Percentiles rank a stretch among this genome's conserved stretches.
Evolutionary conservation across 352 stramenopile genomes (phyloP).

Genomic region (Aphanomyces invadans): DNA sequence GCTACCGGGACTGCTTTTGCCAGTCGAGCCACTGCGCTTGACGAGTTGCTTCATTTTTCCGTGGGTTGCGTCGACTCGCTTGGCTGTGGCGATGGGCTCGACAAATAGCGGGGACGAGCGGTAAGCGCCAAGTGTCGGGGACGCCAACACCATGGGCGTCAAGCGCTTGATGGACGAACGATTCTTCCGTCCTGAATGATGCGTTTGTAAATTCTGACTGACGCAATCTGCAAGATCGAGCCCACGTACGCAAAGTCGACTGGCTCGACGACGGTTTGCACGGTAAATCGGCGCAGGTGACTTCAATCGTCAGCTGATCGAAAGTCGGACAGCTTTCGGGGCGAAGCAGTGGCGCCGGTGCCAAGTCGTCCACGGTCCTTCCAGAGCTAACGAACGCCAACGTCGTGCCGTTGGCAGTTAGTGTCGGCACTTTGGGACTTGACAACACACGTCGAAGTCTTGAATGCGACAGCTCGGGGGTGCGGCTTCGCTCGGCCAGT

Average conservation of each 20-base stretch:
- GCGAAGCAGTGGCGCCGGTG: not conserved
- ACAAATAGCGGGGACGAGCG: constrained; percentile 14
- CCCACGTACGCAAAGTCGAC: not conserved
- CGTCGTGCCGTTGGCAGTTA: not conserved
- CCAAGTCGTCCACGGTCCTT: not conserved
- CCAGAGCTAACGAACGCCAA: not conserved
- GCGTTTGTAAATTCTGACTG: not conserved
- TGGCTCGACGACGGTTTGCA: not conserved
- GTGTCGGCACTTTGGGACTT: constrained; percentile 10
- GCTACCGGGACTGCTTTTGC: not conserved
- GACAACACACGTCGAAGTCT: constrained; percentile 11
- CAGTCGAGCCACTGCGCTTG: not conserved
- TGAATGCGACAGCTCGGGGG: constrained; percentile 10
- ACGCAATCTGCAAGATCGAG: not conserved
- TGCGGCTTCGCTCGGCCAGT: constrained; percentile 13
- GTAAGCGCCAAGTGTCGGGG: constrained; percentile 9
- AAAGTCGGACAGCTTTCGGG: constrained; percentile 8
- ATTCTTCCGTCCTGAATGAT: not conserved
- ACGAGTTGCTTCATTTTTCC: too few species aligned
- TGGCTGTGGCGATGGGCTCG: not conserved
- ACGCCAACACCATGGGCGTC: not conserved
- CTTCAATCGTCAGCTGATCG: constrained; percentile 4
- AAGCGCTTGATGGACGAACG: not conserved
- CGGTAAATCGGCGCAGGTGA: not conserved
- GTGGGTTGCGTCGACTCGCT: not conserved